A percentile compares a stretch with the other conserved stretches of the same genome.
Evolutionary conservation across 345 rosid genomes (phyloP).

Genomic region (Excoecaria agallocha): DNA sequence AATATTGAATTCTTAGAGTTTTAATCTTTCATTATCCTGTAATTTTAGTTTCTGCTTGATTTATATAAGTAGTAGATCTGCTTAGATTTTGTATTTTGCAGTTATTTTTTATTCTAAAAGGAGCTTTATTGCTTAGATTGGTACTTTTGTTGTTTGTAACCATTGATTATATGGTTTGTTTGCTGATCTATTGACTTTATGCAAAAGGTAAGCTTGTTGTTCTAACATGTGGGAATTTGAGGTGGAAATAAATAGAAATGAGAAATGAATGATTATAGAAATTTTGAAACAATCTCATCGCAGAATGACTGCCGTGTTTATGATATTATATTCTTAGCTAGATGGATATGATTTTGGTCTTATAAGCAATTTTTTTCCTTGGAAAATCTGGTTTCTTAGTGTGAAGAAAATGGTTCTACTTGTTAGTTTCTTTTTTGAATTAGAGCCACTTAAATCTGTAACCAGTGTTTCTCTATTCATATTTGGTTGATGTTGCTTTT

Average conservation of each 20-base stretch:
- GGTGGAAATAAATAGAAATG: neutral
- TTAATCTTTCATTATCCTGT: too few relatives aligned
- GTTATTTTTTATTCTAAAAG: neutral
- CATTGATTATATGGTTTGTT: neutral
- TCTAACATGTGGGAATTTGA: neutral
- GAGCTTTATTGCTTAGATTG: neutral
- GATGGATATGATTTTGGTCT: neutral
- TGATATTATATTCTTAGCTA: neutral
- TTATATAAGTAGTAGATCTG: neutral
- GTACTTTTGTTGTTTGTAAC: neutral
- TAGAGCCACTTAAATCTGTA: neutral
- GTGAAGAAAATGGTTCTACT: neutral
- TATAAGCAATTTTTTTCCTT: neutral
- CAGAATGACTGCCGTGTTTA: neutral
- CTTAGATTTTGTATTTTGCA: neutral
- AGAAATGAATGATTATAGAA: too few relatives aligned
- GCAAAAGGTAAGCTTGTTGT: neutral
- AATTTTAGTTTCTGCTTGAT: neutral
- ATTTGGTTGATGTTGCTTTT: neutral
- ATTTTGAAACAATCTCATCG: neutral
- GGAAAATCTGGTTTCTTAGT: neutral
- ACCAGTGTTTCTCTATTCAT: neutral
- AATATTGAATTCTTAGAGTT: neutral
- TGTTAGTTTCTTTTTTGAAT: neutral
- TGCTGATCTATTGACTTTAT: neutral